phyloP scores from a whole-genome alignment of 768 basidiomycete species.

The Russula compacta region DNA sequence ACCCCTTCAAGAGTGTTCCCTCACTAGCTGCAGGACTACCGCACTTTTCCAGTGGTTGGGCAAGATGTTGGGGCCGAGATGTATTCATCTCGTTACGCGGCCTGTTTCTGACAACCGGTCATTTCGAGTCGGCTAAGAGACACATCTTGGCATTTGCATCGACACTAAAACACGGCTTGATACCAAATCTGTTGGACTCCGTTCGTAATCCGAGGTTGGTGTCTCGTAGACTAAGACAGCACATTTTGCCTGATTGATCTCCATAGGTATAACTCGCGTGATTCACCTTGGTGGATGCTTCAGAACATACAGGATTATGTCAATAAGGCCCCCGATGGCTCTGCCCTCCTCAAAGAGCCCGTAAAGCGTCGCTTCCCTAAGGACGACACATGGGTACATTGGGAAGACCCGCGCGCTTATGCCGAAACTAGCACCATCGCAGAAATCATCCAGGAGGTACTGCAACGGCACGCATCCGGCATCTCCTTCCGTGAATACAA shows the following conservation, averaged over 20 bases:
- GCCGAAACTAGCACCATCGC: slow-evolving; percentile 73
- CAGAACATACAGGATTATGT: slow-evolving; percentile 97
- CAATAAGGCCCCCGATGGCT: slow-evolving; percentile 72
- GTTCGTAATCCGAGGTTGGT: slow-evolving; percentile 69
- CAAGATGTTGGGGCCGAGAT: slow-evolving; percentile 93
- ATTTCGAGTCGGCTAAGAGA: slow-evolving; percentile 72
- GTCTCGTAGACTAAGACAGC: neutral
- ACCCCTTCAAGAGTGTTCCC: slow-evolving; percentile 58
- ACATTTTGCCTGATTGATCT: neutral
- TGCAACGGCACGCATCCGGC: slow-evolving; percentile 88
- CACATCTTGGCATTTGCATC: slow-evolving; percentile 93
- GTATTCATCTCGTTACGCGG: slow-evolving; percentile 92
- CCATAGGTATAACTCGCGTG: slow-evolving; percentile 84
- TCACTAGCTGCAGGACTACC: slow-evolving; percentile 92
- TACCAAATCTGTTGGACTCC: slow-evolving; percentile 93
- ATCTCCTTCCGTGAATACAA: slow-evolving; percentile 95
- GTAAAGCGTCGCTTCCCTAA: slow-evolving; percentile 92
- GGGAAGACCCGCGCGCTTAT: slow-evolving; percentile 83
- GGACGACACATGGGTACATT: slow-evolving; percentile 89
- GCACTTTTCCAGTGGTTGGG: slow-evolving; percentile 91
- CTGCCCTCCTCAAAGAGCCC: slow-evolving; percentile 65
- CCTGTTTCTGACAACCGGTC: slow-evolving; percentile 88
- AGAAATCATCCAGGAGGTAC: slow-evolving; percentile 93
- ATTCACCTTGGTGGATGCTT: slow-evolving; percentile 99
- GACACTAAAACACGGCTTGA: slow-evolving; percentile 89